A percentile compares a stretch with the other conserved stretches of the same genome.
phyloP scores from a whole-genome alignment of 306 rosid species.

The Begonia peltatifolia region DNA sequence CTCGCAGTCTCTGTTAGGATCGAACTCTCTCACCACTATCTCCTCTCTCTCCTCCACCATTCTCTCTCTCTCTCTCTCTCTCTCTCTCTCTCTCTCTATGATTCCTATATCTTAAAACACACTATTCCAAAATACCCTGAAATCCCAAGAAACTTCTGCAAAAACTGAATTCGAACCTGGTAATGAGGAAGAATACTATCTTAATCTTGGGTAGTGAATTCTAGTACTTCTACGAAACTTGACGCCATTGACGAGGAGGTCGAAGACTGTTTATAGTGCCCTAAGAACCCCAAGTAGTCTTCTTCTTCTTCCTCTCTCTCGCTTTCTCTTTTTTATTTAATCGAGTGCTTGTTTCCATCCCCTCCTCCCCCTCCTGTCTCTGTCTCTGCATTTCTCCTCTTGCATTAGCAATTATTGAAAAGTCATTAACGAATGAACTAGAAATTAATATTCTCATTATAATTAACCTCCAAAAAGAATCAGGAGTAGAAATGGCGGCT shows the following conservation, averaged over 20 bases:
- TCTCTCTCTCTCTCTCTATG: neutral
- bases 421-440: too few relatives aligned
- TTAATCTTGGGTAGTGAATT: too few relatives aligned
- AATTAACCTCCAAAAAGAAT: too few relatives aligned
- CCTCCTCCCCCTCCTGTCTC: neutral
- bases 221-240: too few relatives aligned
- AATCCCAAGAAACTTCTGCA: conserved; percentile 1
- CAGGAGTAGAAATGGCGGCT: conserved; percentile 44
- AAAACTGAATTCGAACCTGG: too few relatives aligned
- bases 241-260: conserved; percentile 9
- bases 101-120: too few relatives aligned
- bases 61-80: too few relatives aligned
- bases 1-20: conserved; percentile 21
- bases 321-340: neutral
- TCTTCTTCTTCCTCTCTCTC: conserved; percentile 9
- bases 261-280: conserved; percentile 12
- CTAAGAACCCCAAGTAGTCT: conserved; percentile 13
- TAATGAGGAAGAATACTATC: too few relatives aligned
- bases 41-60: too few relatives aligned
- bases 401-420: too few relatives aligned
- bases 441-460: too few relatives aligned
- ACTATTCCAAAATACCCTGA: too few relatives aligned
- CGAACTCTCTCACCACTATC: conserved; percentile 32
- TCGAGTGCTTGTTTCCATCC: neutral
- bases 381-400: neutral